Evolutionary conservation across 176 grass and related monocot species (phyloP).

Genomic region (Oryza longistaminata): DNA sequence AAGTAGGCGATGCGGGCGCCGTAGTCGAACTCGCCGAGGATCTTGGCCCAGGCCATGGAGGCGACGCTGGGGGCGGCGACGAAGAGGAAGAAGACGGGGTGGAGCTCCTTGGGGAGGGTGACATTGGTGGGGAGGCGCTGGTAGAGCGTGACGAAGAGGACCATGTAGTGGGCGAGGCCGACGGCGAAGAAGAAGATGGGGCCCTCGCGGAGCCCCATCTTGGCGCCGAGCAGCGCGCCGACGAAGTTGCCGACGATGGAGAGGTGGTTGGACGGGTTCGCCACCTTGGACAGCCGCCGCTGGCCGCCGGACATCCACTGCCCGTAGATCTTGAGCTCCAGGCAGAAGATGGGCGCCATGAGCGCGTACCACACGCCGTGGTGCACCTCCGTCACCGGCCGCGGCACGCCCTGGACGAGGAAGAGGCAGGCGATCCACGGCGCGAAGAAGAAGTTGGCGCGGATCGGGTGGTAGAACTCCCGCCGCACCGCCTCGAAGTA

Average conservation of each 20-base stretch:
- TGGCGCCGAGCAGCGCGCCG: constrained; percentile 74
- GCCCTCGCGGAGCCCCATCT: constrained; percentile 73
- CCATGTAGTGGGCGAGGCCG: constrained; percentile 84
- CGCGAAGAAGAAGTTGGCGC: constrained; percentile 98
- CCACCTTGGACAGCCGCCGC: constrained; percentile 77
- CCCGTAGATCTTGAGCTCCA: constrained; percentile 96
- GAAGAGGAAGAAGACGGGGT: constrained; percentile 98
- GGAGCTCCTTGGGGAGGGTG: constrained; percentile 91
- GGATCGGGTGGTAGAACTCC: constrained; percentile 90
- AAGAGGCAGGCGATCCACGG: constrained; percentile 88
- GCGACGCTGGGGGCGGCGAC: constrained; percentile 82
- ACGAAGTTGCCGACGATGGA: constrained; percentile 97
- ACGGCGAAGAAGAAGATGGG: constrained; percentile 92
- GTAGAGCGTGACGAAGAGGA: constrained; percentile 98
- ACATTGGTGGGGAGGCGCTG: constrained; percentile 88
- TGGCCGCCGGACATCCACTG: constrained; percentile 95
- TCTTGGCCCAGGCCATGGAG: constrained; percentile 93
- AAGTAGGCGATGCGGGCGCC: constrained; percentile 78
- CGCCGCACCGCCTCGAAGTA: constrained; percentile 90
- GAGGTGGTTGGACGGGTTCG: constrained; percentile 87
- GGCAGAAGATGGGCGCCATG: constrained; percentile 85
- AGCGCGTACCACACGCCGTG: constrained; percentile 62
- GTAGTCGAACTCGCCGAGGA: constrained; percentile 65
- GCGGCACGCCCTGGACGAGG: constrained; percentile 59
- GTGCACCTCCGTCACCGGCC: constrained; percentile 31